Evolutionary conservation across 192 early-diverging fungal genomes (phyloP), one percentile per base, ranked within the genome.

Genomic region (Backusella tarrabulga): DNA sequence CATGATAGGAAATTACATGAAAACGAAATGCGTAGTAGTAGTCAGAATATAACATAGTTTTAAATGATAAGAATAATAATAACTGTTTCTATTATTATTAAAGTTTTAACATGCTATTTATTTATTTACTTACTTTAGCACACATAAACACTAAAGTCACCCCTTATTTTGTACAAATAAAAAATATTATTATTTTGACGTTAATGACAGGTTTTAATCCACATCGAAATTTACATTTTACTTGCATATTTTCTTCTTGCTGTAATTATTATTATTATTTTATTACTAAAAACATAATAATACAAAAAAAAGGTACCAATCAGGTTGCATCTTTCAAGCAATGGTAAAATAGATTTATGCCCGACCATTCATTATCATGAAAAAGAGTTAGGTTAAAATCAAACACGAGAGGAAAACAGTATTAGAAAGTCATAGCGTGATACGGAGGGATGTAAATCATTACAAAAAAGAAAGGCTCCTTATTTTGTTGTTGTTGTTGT

Each of bases 101-200:
- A 29, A 63, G 56, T 29, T 63, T 63, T 63, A 63, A 63, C 21
- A 63, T 63, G 11, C 26, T 63, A 12, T 26, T 12, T 63, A 26
- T 60, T 60, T 60, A 63, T 63, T 63, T 63, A 63, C 56, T 63
- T 63, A 63, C 56, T 63, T 63, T 63, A 63, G 56, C 56, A 63
- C 56, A 63, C 23, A 63, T 63, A 63, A 63, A 15, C 21, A 63
- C 56, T 63, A 63, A 26, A 63, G 56, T 26, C 21, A 63, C 56
- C 56, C 56, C 56, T 63, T 63, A 63, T 63, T 63, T 29, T 63
- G 11, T 12, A 26, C 26, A 63, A 63, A 63, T 29, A 63, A 29
- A 60, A 63, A 63, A 6, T 23, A 63, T 63, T 63, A 63, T 63
- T 29, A 63, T 63, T 63, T 63, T 63, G 56, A 63, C 56, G 56